These are phyloP conservation scores for Globisporangium takayamanum DNA, from an alignment of 352 stramenopile genomes.

Conservation along the genomic window DNA sequence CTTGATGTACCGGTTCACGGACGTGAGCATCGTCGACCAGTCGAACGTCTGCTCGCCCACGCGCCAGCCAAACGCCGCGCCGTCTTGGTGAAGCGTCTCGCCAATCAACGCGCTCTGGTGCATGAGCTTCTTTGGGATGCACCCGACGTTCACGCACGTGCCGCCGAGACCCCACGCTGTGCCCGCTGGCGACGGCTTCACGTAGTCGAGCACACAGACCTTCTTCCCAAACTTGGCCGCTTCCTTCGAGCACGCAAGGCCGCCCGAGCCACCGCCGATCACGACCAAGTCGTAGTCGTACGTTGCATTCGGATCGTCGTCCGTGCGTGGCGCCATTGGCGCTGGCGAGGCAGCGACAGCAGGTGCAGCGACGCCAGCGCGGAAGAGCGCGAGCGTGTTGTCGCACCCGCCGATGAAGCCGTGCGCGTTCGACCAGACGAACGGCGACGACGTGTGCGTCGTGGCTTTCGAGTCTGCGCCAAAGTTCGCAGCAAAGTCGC, in stretches of 20 bases:
- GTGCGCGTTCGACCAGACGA: slow-evolving; percentile 58
- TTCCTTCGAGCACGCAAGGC: slow-evolving; percentile 94
- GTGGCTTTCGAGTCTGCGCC: slow-evolving; percentile 30
- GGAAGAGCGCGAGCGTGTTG: slow-evolving; percentile 55
- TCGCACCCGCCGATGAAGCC: slow-evolving; percentile 67
- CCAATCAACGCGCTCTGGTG: slow-evolving; percentile 93
- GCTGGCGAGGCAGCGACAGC: slow-evolving; percentile 4
- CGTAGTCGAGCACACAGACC: slow-evolving; percentile 96
- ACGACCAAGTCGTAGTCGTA: slow-evolving; percentile 86
- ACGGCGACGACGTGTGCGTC: slow-evolving; percentile 64
- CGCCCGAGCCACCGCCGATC: slow-evolving; percentile 77
- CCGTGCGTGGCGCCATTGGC: background rate
- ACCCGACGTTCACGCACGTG: slow-evolving; percentile 99
- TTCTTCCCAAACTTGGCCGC: slow-evolving; percentile 90
- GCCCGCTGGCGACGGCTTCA: slow-evolving; percentile 83
- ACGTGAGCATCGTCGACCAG: slow-evolving; percentile 90
- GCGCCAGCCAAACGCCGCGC: slow-evolving; percentile 85
- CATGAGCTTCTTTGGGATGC: slow-evolving; percentile 99
- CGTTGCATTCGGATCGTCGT: slow-evolving; percentile 18
- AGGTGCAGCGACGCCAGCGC: slow-evolving; percentile 26
- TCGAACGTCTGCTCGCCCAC: slow-evolving; percentile 49
- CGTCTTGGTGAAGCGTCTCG: slow-evolving; percentile 85
- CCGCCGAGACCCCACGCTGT: slow-evolving; percentile 91
- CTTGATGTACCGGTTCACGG: slow-evolving; percentile 97
- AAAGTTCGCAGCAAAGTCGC: slow-evolving; percentile 31